Evolutionary conservation across 1,284 basidiomycete species (phyloP).

Genomic region (Tylopilus sp.): DNA sequence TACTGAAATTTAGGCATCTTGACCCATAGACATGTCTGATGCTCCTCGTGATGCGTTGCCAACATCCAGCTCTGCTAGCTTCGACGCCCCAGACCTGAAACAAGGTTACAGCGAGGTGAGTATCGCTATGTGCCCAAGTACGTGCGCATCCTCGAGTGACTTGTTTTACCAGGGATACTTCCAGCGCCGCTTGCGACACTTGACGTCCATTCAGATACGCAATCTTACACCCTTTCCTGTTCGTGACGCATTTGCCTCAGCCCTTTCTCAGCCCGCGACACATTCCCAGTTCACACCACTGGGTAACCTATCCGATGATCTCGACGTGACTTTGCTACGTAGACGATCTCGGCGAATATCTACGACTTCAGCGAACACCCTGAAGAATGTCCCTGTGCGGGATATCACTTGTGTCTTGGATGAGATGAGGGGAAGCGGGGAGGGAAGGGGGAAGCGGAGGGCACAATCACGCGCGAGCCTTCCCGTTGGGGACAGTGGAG

Average conservation of each 20-base stretch:
- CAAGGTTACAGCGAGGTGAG: slow-evolving; percentile 18
- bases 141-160: background rate
- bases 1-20: background rate
- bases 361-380: slow-evolving; percentile 49
- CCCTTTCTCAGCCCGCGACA: slow-evolving; percentile 60
- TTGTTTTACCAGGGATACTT: slow-evolving; percentile 17
- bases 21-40: slow-evolving; percentile 20
- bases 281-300: slow-evolving; percentile 53
- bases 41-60: slow-evolving; percentile 15
- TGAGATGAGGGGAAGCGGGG: slow-evolving; percentile 30
- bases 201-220: slow-evolving; percentile 68
- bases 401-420: slow-evolving; percentile 35
- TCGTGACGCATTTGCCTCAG: slow-evolving; percentile 71
- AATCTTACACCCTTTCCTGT: slow-evolving; percentile 80
- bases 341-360: slow-evolving; percentile 63
- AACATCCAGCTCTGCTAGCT: slow-evolving; percentile 16
- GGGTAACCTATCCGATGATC: slow-evolving; percentile 61
- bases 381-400: slow-evolving; percentile 46
- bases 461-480: slow-evolving; percentile 40
- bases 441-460: slow-evolving; percentile 37
- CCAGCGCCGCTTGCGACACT: slow-evolving; percentile 71
- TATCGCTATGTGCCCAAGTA: background rate
- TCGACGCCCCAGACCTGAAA: slow-evolving; percentile 10
- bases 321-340: slow-evolving; percentile 57
- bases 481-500: slow-evolving; percentile 29